Conservation (phyloP, 192 early-diverging fungal species). For the Coemansia interrupta region DNA sequence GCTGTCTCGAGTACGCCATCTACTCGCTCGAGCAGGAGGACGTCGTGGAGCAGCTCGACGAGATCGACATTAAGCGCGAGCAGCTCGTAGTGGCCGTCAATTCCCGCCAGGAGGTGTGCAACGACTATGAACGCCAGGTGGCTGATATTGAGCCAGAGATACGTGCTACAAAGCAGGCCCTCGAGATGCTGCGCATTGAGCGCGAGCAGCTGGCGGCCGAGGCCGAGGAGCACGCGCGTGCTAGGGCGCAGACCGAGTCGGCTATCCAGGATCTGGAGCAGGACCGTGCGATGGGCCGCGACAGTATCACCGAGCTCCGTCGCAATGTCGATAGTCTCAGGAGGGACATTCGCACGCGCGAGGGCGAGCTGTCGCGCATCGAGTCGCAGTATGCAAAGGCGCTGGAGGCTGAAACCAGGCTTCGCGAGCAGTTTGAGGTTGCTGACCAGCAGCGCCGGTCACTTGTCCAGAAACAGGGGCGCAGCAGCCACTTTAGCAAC, state of each 20-base stretch:
- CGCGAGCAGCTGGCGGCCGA: constrained; percentile 70
- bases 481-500: constrained; percentile 70
- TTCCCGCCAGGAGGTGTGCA: constrained; percentile 55
- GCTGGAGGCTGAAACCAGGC: constrained; percentile 54
- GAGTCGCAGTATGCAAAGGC: constrained; percentile 65
- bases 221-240: constrained; percentile 69
- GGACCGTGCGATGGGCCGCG: constrained; percentile 43
- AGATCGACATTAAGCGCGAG: constrained; percentile 55
- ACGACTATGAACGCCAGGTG: constrained; percentile 56
- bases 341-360: constrained; percentile 41
- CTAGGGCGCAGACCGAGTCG: constrained; percentile 74
- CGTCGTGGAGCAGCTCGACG: constrained; percentile 72
- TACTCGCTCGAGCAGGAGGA: constrained; percentile 85
- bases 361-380: constrained; percentile 62
- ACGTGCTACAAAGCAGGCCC: constrained; percentile 58
- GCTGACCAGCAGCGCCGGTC: constrained; percentile 68
- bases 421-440: constrained; percentile 67
- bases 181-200: constrained; percentile 66
- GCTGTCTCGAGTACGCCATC: constrained; percentile 90
- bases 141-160: constrained; percentile 57
- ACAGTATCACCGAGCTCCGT: constrained; percentile 50
- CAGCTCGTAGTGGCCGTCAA: constrained; percentile 58
- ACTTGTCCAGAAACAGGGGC: constrained; percentile 83
- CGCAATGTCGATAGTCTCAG: constrained; percentile 32
- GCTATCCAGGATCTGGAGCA: constrained; percentile 80